These are phyloP conservation scores for Cryptococcus sp. DNA, from an alignment of 1,284 basidiomycete genomes.

Conservation along the genomic window DNA sequence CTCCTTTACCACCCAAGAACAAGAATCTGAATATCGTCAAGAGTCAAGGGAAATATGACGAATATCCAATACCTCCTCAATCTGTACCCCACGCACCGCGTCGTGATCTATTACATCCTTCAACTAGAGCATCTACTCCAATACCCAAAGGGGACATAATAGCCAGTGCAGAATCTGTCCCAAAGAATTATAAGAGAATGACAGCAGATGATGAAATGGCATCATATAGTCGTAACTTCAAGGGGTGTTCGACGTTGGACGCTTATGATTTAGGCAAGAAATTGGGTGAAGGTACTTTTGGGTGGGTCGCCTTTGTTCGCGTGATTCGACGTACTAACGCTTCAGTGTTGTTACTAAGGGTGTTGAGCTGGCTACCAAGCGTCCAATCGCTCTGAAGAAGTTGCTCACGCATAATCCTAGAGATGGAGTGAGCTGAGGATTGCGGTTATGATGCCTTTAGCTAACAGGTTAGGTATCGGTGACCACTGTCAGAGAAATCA, in stretches of 20 bases:
- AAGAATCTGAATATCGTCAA: neutral
- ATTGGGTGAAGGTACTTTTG: slow-evolving; percentile 91
- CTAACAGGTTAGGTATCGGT: slow-evolving; percentile 57
- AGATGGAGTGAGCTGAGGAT: slow-evolving; percentile 64
- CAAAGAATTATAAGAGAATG: slow-evolving; percentile 47
- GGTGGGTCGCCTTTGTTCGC: slow-evolving; percentile 51
- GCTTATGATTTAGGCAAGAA: slow-evolving; percentile 79
- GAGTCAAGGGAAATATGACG: neutral
- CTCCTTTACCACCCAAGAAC: neutral
- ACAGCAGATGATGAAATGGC: slow-evolving; percentile 62
- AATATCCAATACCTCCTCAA: neutral
- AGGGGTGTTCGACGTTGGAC: slow-evolving; percentile 69
- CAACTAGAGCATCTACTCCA: slow-evolving; percentile 22
- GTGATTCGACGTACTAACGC: neutral
- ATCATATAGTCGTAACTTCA: slow-evolving; percentile 63
- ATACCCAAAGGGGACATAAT: slow-evolving; percentile 4
- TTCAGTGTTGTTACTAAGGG: slow-evolving; percentile 83
- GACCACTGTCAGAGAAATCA: slow-evolving; percentile 96
- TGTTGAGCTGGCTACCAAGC: slow-evolving; percentile 59
- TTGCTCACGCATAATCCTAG: slow-evolving; percentile 89
- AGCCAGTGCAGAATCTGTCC: slow-evolving; percentile 1
- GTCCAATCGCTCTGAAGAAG: slow-evolving; percentile 75
- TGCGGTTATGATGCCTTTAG: neutral
- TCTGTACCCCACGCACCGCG: slow-evolving; percentile 23
- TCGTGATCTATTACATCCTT: slow-evolving; percentile 30